Conservation (phyloP, 2,329 filamentous ascomycete species). For the Paecilomyces sp. region DNA sequence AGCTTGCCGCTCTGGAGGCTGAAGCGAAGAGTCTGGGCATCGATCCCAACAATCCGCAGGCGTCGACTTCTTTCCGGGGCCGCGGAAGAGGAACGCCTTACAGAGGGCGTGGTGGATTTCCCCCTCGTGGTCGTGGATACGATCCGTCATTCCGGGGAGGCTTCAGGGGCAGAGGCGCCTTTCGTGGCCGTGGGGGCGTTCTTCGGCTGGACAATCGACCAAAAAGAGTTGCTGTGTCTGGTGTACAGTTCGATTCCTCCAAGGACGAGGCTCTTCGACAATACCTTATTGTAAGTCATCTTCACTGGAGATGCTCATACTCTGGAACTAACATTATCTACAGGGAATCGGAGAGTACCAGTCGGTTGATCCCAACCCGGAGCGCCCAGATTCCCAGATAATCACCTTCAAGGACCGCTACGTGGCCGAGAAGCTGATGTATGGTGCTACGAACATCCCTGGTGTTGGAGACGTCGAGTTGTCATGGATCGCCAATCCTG, state of each 20-base stretch:
- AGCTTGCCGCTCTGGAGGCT: slow-evolving; percentile 48
- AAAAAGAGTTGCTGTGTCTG: slow-evolving; percentile 45
- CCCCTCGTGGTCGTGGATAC: slow-evolving; percentile 34
- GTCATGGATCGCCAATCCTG: slow-evolving; percentile 43
- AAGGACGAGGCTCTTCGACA: slow-evolving; percentile 51
- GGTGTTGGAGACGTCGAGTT: slow-evolving; percentile 49
- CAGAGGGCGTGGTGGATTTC: slow-evolving; percentile 33
- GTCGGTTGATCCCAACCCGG: slow-evolving; percentile 35
- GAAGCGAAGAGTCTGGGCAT: slow-evolving; percentile 50
- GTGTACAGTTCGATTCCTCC: slow-evolving; percentile 39
- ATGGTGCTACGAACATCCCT: slow-evolving; percentile 41
- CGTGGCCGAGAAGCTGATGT: slow-evolving; percentile 50
- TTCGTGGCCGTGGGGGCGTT: slow-evolving; percentile 41
- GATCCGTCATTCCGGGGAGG: slow-evolving; percentile 31
- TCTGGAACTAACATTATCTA: slow-evolving; percentile 7
- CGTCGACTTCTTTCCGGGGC: slow-evolving; percentile 19
- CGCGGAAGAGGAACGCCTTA: slow-evolving; percentile 22
- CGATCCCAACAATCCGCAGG: slow-evolving; percentile 31
- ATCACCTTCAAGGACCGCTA: slow-evolving; percentile 43
- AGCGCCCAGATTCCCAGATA: slow-evolving; percentile 32
- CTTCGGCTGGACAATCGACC: slow-evolving; percentile 54
- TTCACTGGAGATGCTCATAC: neutral
- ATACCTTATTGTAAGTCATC: slow-evolving; percentile 43
- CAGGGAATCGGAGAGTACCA: slow-evolving; percentile 42
- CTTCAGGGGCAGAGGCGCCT: slow-evolving; percentile 36